Percentiles rank a stretch among this genome's conserved stretches.
Conservation (phyloP, 495 filamentous ascomycete genomes). For the Jackrogersella minutella region DNA sequence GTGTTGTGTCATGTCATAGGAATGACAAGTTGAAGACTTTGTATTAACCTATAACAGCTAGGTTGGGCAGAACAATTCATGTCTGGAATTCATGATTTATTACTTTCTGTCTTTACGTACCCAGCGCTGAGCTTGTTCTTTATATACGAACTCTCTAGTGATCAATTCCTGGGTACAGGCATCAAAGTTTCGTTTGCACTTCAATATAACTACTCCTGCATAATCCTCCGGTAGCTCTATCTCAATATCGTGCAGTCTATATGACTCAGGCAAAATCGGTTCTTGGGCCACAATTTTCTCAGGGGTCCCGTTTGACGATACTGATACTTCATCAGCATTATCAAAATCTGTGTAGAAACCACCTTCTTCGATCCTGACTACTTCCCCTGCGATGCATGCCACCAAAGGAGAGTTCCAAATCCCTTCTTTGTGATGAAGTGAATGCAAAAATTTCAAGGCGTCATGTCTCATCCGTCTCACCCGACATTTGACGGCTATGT, state of each 20-base stretch:
- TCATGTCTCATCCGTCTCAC: conserved; percentile 52
- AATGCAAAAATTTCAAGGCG: conserved; percentile 53
- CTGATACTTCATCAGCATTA: neutral
- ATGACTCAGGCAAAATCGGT: conserved; percentile 16
- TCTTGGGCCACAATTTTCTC: neutral
- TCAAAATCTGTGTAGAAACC: conserved; percentile 36
- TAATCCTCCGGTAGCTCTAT: conserved; percentile 28
- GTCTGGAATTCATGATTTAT: no score
- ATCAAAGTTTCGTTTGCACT: conserved; percentile 12
- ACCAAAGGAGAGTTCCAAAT: conserved; percentile 53
- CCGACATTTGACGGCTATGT: conserved; percentile 65
- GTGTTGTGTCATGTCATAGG: no score
- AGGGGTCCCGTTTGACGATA: neutral
- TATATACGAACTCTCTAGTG: conserved; percentile 20
- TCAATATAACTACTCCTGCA: conserved; percentile 14
- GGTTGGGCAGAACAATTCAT: neutral
- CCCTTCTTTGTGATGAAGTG: conserved; percentile 58
- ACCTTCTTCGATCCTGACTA: conserved; percentile 53
- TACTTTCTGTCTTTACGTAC: neutral
- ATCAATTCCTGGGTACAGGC: conserved; percentile 18
- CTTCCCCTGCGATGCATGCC: conserved; percentile 39
- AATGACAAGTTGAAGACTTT: no score
- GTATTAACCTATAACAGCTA: no score
- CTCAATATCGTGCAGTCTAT: conserved; percentile 29
- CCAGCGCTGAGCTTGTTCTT: conserved; percentile 18